These are phyloP conservation scores for Phylloboletellus chloephorus DNA, from an alignment of 1,284 basidiomycete species.

Conservation along the genomic window DNA sequence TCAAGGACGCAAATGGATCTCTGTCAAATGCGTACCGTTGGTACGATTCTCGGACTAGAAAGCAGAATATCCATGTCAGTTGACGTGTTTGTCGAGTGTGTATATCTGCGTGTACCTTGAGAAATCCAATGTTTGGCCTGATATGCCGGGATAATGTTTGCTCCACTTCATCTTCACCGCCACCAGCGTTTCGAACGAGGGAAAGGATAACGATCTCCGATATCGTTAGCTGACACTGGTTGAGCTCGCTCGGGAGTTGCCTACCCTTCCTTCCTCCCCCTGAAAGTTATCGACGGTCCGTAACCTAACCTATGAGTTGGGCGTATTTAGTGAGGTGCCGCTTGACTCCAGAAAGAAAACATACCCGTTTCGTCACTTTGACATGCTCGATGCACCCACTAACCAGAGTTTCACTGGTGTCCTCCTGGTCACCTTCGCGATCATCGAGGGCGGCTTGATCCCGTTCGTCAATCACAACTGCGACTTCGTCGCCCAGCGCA, in stretches of 20 bases:
- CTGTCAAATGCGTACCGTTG: conserved; percentile 41
- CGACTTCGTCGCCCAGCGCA: conserved; percentile 45
- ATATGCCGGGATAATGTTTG: conserved; percentile 22
- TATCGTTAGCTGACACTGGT: conserved; percentile 1
- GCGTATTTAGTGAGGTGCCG: not conserved
- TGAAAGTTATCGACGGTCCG: conserved; percentile 77
- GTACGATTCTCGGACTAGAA: conserved; percentile 52
- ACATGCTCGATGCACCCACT: conserved; percentile 39
- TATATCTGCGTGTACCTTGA: conserved; percentile 42
- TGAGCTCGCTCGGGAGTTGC: conserved; percentile 1
- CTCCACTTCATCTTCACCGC: conserved; percentile 32
- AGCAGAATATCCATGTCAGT: not conserved
- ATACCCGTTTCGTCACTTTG: conserved; percentile 44
- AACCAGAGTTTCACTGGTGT: conserved; percentile 28
- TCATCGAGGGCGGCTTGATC: conserved; percentile 56
- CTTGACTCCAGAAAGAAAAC: conserved; percentile 7
- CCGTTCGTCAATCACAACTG: conserved; percentile 62
- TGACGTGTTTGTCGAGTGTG: not conserved
- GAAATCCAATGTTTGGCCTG: conserved; percentile 57
- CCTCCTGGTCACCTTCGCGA: conserved; percentile 39
- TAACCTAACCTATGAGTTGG: conserved; percentile 46
- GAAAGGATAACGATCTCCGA: conserved; percentile 60
- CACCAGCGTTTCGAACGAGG: conserved; percentile 62
- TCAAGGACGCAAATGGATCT: not conserved
- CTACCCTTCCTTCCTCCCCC: conserved; percentile 58